Evolutionary conservation across 371 early-diverging fungal genomes (phyloP).

Genomic region (Saksenaea oblongispora): DNA sequence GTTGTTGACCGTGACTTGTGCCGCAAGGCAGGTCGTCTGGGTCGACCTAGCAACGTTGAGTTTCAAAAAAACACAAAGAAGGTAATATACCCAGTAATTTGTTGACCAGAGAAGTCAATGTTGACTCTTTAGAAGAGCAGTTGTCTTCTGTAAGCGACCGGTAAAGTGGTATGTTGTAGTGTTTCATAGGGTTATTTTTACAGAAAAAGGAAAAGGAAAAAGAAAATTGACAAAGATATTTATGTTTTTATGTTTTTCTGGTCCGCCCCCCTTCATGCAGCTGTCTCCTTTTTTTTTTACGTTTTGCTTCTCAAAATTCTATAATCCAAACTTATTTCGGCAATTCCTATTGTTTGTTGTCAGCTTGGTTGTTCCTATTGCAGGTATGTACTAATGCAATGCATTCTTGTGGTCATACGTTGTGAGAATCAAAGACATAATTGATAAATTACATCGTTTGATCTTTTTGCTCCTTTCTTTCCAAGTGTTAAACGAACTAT

Average conservation of each 20-base stretch:
- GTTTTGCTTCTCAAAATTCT: neutral
- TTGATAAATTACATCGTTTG: neutral
- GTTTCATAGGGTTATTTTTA: neutral
- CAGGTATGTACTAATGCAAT: neutral
- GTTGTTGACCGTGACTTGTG: conserved; percentile 31
- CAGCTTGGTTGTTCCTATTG: neutral
- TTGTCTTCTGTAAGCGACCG: conserved; percentile 25
- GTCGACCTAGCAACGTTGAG: neutral
- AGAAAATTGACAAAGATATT: conserved; percentile 1
- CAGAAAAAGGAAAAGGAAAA: neutral
- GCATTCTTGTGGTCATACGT: neutral
- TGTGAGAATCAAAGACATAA: neutral
- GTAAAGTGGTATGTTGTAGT: conserved; percentile 16
- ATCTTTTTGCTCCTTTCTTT: neutral
- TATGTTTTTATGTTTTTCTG: neutral
- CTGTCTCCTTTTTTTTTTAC: conserved; percentile 1
- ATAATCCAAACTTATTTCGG: conserved; percentile 4
- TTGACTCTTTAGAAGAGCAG: conserved; percentile 21
- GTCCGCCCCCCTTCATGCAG: neutral
- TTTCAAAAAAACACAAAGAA: conserved; percentile 6
- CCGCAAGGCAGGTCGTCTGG: conserved; percentile 14
- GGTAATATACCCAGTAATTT: conserved; percentile 18
- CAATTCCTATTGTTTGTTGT: conserved; percentile 1
- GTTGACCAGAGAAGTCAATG: conserved; percentile 24
- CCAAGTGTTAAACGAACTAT: neutral